Evolutionary conservation across 2,329 filamentous ascomycete genomes (phyloP).

Genomic region (Pseudogymnoascus sp.): DNA sequence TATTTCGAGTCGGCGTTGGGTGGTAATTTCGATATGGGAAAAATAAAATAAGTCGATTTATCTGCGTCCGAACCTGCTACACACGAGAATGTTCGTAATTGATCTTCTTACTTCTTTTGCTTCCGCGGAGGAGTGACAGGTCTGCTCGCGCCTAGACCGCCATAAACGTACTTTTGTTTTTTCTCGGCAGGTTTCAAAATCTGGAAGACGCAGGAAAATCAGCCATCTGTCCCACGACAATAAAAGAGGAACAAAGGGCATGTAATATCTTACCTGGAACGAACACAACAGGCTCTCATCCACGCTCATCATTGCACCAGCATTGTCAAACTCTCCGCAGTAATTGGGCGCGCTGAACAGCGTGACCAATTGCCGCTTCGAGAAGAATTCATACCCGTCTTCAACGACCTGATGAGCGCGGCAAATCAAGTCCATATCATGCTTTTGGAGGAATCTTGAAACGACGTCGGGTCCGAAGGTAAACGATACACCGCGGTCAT

Average conservation of each 20-base stretch:
- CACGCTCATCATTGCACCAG: constrained; percentile 99
- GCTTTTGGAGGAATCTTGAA: constrained; percentile 94
- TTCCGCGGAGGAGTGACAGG: constrained; percentile 64
- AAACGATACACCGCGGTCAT: constrained; percentile 96
- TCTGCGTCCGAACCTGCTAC: constrained; percentile 92
- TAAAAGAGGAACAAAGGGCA: neutral
- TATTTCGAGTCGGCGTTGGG: neutral
- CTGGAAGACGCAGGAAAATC: constrained; percentile 35
- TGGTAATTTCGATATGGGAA: constrained; percentile 2
- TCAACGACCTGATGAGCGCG: constrained; percentile 98
- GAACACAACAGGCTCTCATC: constrained; percentile 97
- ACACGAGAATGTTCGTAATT: constrained; percentile 63
- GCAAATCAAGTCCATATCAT: constrained; percentile 99
- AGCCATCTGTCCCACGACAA: constrained; percentile 11
- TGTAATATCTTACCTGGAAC: constrained; percentile 67
- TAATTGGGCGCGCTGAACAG: constrained; percentile 98
- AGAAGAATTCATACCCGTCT: constrained; percentile 99
- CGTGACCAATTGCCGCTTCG: constrained; percentile 93
- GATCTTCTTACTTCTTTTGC: constrained; percentile 61
- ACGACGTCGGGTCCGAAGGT: constrained; percentile 97
- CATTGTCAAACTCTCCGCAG: constrained; percentile 98
- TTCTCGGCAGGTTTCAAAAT: constrained; percentile 99
- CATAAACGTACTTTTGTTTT: constrained; percentile 99
- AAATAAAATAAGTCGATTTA: constrained; percentile 38
- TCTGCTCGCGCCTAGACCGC: constrained; percentile 61